Evolutionary conservation across 805 yeast genomes (phyloP).

Genomic region (Sugiyamaella marilandica): DNA sequence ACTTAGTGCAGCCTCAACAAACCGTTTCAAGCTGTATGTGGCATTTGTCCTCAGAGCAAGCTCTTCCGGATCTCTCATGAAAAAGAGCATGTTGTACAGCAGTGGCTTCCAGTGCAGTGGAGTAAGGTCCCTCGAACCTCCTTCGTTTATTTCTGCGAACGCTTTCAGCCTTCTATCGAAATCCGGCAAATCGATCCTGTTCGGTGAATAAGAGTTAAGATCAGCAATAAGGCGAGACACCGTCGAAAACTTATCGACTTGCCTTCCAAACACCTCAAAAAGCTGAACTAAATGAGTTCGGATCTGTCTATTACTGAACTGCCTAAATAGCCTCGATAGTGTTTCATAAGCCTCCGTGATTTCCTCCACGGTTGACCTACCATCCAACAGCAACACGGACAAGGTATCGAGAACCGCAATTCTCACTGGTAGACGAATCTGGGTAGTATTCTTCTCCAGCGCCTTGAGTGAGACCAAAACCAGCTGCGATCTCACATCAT

Average conservation of each 20-base stretch:
- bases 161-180: conserved; percentile 70
- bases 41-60: conserved; percentile 77
- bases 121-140: conserved; percentile 39
- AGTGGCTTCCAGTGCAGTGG: conserved; percentile 75
- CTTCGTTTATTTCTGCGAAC: conserved; percentile 60
- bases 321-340: conserved; percentile 54
- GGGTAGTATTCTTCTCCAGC: conserved; percentile 52
- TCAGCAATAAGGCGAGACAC: conserved; percentile 55
- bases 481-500: conserved; percentile 48
- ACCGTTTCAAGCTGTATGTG: conserved; percentile 54
- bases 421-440: conserved; percentile 49
- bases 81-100: conserved; percentile 60
- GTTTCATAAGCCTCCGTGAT: conserved; percentile 37
- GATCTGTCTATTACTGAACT: conserved; percentile 54
- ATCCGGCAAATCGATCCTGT: conserved; percentile 68
- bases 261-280: conserved; percentile 53
- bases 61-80: conserved; percentile 73
- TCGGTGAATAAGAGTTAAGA: conserved; percentile 63
- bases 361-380: conserved; percentile 16
- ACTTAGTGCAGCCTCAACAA: conserved; percentile 33
- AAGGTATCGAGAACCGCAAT: conserved; percentile 55
- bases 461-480: conserved; percentile 55
- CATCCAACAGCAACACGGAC: conserved; percentile 46
- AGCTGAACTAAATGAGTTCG: conserved; percentile 59
- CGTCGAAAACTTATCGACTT: conserved; percentile 38